Base-by-base conservation (phyloP, 805 yeast species). In the Kodamaea laetipori region DNA sequence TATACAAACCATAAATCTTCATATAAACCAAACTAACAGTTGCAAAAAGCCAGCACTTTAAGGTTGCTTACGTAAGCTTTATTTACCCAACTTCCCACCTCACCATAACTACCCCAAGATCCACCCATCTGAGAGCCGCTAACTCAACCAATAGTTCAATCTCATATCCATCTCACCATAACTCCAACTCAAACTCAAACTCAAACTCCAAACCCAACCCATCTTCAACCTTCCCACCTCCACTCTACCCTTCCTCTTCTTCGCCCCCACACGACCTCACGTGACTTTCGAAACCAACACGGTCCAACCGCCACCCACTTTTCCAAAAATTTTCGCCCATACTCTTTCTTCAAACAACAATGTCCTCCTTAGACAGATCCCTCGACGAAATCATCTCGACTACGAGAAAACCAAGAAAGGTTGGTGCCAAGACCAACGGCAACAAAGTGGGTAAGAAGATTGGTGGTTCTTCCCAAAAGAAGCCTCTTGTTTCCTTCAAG, bases 341-440 rank as follows among this genome's bases (percentile, higher is more conserved):
- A 25, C 17, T 37, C 40, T 9, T 37, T 11, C 34, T 2, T 16
- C 26, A 28, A 38, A n/a, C 28, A 38, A 32, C 41, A 27, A 86
- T 84, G 90, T 84, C 95, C 64, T 77, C 84, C 51, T 79, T 92
- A 71, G 97, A 92, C 72, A 86, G 87, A 73, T 88, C 97, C 39
- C 81, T 92, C 61, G 99, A 92, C 74, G 97, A 90, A 58, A 92
- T 92, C 66, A 86, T 92, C 62, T 80, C 95, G 47, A 69, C 86
- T 50, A 65, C 73, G 55, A 71, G 47, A 40, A 48, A 48, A 35
- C 43, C 45, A 27, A 61, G 51, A 58, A 65, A 48, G 47, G 48
- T 48, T 41, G 57, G 39, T 47, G 55, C 47, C 41, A 48, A 56
- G 49, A 53, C 57, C 53, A 57, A 50, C 43, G 60, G 54, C 39